Base-by-base conservation (phyloP, 108 stramenopile species). In the Seminavis robusta region DNA sequence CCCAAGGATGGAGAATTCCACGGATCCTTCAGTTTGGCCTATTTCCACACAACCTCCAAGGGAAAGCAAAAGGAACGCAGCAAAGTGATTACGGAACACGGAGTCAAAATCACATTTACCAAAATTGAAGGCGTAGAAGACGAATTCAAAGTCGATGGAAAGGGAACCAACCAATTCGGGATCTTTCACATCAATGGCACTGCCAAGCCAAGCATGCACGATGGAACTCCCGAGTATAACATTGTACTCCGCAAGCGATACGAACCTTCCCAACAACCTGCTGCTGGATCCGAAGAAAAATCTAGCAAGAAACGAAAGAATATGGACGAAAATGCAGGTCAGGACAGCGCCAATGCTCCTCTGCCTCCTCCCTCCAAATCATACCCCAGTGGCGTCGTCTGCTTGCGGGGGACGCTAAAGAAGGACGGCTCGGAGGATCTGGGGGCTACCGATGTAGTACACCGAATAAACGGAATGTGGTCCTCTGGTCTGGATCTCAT, bases 1-100 rank as follows among this genome's bases (percentile, higher is more conserved):
- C 85, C 88, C 4, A 75, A 65, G 54, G 80, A 90, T 55, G 92
- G 86, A 13, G 86, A 82, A 50, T 94, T 90, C 57, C 66, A 83
- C 44, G 92, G 92, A 1, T 90, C 88, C 1, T 94, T 94, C 51
- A 81, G 72, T 57, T 54, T 90, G 28, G 67, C 72, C 0, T 87
- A 84, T 33, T 54, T 59, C 19, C 61, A 82, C 44, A 83, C 63
- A 19, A 84, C 67, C 31, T 66, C 68, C 33, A 89, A 89, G 63
- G 88, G 88, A 19, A 90, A 94, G 52, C 56, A 71, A 38, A 88
- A 88, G 57, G 70, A 79, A 47, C 71, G 84, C 34, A 80, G 51
- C 33, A 83, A 69, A 54, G 80, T 77, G 3, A 81, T 94, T 32
- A 43, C 54, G 8, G 92, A 94, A 49, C 75, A 52, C 37, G 86